Evolutionary conservation across 768 basidiomycete species (phyloP), one percentile per base, ranked within the genome.

Genomic region (Steccherinum ochraceum): DNA sequence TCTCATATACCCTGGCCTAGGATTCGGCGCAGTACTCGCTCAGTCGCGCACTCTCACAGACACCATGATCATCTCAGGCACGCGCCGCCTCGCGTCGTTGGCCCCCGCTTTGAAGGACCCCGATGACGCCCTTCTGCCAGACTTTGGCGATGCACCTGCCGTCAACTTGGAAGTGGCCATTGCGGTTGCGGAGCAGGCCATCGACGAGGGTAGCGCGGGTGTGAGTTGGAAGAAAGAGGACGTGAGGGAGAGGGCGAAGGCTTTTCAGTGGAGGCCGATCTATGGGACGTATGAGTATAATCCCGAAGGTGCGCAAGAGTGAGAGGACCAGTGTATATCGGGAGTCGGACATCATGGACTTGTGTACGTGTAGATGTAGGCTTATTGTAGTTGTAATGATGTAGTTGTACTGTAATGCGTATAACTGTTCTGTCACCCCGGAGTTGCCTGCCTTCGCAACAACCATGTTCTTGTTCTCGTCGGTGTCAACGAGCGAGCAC

Each of bases 11-110:
- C 90, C 91, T 2, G 92, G 89, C 21, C 77, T 93, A 25, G 90
- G 89, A 5, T 83, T 89, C 53, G 91, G 91, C 27, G 77, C 87
- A 35, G 81, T 93, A 58, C 70, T 91, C 21, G 71, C 81, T 10
- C 71, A 82, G 52, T 81, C 87, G 0, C 72, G 77, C 4, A 67
- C 62, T 5, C 74, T 94, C 58, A 84, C 87, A 1, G 88, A 92
- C 64, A 78, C 75, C n/a, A 93, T 94, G 92, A 86, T 94, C 64
- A 82, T 91, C 39, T 86, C 86, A 2, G 91, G 87, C 7, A 81
- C 89, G 0, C 75, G 72, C 23, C 78, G 83, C 12, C 83, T 94
- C 30, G 88, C 90, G 0, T 71, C 79, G 5, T 77, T 93, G 40
- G 81, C 89, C 0, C 90, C 90, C 1, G 90, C 81, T 0, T 71